Evolutionary conservation across 805 yeast species (phyloP), one percentile per base, ranked within the genome.

Genomic region (Zygoascus biomembranicola): DNA sequence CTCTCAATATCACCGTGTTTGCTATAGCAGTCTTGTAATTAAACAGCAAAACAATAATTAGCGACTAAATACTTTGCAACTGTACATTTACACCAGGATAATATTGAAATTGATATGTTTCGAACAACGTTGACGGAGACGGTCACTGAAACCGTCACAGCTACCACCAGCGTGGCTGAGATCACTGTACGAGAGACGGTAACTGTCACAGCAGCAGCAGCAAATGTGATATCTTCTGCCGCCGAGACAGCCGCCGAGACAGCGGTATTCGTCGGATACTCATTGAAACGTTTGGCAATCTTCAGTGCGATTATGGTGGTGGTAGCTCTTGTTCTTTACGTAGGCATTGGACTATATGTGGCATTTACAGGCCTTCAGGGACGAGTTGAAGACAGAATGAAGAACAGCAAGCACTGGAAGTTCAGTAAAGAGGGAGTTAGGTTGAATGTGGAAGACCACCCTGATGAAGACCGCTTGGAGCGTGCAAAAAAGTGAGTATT

Each of bases 281-380:
- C 51, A 23, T 16, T 48, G 8, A 37, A 32, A 11, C 16, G 42
- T 47, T 37, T 49, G 47, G 13, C 50, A 20, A 20, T 55, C 50
- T 13, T 19, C 16, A 35, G 16, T 10, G 16, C 32, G 5, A 9
- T 19, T 2, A 2, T 58, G 5, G 47, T 52, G 13, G 53, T 52
- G 9, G 35, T 56, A 16, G 44, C 44, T 16, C 46, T 53, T 8
- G 44, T 55, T 46, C 47, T 48, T 3, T 54, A 52, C n/a, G 43
- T 61, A n/a, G 55, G 58, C 37, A 58, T 52, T 43, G 57, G 52
- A 6, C 45, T 45, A 14, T 61, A 56, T 51, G 32, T 43, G 26
- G 57, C 55, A 6, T 48, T 45, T 42, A 13, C 39, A 39, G 47
- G 50, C 20, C 20, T 61, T 14, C 16, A 28, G 28, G 49, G 44